A percentile compares a stretch with the other conserved stretches of the same genome.
These are phyloP conservation scores for Fragaria vesca DNA, from an alignment of 306 rosid species.

Conservation along the genomic window DNA sequence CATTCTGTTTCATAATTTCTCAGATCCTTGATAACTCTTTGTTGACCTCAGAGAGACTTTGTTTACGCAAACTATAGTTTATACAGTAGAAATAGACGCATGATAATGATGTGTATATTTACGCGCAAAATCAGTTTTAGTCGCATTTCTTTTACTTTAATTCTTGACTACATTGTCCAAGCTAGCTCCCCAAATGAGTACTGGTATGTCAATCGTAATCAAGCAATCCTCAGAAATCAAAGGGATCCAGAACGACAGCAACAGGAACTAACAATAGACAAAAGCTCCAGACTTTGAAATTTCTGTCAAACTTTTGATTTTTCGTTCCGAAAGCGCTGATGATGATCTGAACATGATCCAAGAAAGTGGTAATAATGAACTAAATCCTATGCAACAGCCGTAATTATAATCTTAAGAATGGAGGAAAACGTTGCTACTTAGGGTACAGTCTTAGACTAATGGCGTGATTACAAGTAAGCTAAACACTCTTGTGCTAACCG, in stretches of 20 bases:
- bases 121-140: background rate
- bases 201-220: background rate
- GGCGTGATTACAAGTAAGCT: conserved; percentile 2
- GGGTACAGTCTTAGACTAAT: background rate
- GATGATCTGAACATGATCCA: conserved; percentile 8
- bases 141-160: background rate
- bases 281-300: background rate
- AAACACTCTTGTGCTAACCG: conserved; percentile 20
- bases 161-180: background rate
- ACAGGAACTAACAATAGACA: background rate
- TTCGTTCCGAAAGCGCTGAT: background rate
- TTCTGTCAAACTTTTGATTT: background rate
- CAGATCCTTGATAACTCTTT: background rate
- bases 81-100: background rate
- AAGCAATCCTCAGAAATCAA: background rate
- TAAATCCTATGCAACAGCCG: background rate
- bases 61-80: background rate
- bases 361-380: background rate
- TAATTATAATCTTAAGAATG: background rate
- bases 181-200: background rate
- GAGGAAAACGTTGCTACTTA: background rate
- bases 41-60: conserved; percentile 6
- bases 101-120: background rate
- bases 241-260: background rate
- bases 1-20: background rate